Conservation (phyloP, 2,329 filamentous ascomycete species). For the Leptosphaerulina australis region DNA sequence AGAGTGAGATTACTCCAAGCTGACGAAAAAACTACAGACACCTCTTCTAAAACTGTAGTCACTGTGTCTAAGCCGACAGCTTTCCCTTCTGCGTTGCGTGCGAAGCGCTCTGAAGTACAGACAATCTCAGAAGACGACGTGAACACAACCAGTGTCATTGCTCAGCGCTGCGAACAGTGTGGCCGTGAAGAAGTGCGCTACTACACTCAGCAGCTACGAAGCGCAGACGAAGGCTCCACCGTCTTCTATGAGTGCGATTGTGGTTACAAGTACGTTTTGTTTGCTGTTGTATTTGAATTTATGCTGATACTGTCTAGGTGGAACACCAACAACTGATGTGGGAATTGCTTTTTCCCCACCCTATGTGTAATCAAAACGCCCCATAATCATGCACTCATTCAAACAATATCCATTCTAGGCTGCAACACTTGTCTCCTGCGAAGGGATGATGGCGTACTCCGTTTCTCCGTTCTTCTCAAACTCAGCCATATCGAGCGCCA, state of each 20-base stretch:
- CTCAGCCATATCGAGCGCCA: conserved; percentile 97
- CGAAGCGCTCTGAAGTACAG: conserved; percentile 86
- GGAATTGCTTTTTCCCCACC: conserved; percentile 23
- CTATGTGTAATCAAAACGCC: conserved; percentile 33
- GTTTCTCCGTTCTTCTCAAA: conserved; percentile 87
- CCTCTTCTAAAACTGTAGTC: conserved; percentile 70
- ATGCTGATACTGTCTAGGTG: conserved; percentile 45
- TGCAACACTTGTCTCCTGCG: conserved; percentile 36
- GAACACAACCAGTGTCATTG: conserved; percentile 71
- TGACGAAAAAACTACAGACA: conserved; percentile 29
- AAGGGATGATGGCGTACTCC: conserved; percentile 89
- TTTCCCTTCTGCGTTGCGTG: conserved; percentile 86
- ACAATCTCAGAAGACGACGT: conserved; percentile 78
- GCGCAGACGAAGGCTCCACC: conserved; percentile 94
- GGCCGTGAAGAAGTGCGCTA: conserved; percentile 82
- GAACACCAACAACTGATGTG: conserved; percentile 68
- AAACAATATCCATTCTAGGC: conserved; percentile 23
- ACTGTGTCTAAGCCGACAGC: conserved; percentile 87
- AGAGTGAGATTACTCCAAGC: neutral
- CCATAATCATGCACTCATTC: conserved; percentile 25
- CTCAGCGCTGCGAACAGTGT: conserved; percentile 79
- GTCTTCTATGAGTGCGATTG: conserved; percentile 91
- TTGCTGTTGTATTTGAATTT: neutral
- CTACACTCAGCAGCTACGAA: conserved; percentile 81
- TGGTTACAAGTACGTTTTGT: conserved; percentile 71